Evolutionary conservation across 768 basidiomycete genomes (phyloP).

Genomic region (Rhodotorula paludigena): DNA sequence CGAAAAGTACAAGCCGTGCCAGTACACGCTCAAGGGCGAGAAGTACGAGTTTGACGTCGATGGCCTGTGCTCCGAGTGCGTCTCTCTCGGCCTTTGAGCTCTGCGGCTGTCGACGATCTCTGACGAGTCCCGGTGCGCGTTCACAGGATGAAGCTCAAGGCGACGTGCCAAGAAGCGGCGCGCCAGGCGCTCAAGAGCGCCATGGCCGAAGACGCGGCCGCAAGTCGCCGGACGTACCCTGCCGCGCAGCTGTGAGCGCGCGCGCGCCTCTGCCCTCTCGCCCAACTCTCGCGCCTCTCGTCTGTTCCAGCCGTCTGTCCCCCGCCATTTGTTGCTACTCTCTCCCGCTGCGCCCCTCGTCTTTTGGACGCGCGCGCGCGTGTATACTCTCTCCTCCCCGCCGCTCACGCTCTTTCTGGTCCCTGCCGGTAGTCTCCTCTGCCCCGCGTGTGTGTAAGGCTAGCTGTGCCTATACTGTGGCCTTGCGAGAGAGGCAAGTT

Average conservation of each 20-base stretch:
- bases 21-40: not conserved
- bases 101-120: not conserved
- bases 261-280: too few relatives aligned
- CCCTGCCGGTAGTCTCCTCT: too few relatives aligned
- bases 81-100: not conserved
- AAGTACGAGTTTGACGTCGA: conserved; percentile 32
- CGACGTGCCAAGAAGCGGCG: conserved; percentile 36
- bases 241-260: not conserved
- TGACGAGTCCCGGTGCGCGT: not conserved
- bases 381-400: too few relatives aligned
- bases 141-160: conserved; percentile 34
- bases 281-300: not conserved
- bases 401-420: too few relatives aligned
- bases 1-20: too few relatives aligned
- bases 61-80: conserved; percentile 23
- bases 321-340: not conserved
- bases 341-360: too few relatives aligned
- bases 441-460: too few relatives aligned
- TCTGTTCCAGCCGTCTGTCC: not conserved
- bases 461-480: too few relatives aligned
- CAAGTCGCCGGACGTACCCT: conserved; percentile 7
- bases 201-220: conserved; percentile 30
- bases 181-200: conserved; percentile 23
- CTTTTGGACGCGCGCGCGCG: too few relatives aligned
- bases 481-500: too few relatives aligned